These are phyloP conservation scores for Penicillium vulpinum DNA, from an alignment of 2,329 filamentous ascomycete genomes.

Conservation along the genomic window DNA sequence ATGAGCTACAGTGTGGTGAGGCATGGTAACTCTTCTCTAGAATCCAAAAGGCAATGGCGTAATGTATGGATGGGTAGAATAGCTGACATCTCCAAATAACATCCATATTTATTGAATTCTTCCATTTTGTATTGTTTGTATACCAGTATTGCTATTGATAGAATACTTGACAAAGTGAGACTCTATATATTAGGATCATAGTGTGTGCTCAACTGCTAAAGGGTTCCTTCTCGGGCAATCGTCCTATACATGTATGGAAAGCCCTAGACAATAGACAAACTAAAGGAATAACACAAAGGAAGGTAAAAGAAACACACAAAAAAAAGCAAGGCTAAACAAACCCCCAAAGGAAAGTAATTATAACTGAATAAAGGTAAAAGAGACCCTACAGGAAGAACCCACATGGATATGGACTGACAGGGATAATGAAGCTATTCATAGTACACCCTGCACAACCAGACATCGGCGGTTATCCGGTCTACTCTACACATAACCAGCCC, in stretches of 20 bases:
- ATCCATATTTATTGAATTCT: neutral
- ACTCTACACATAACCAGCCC: neutral
- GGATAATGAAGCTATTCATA: slow-evolving; percentile 6
- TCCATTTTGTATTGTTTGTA: neutral
- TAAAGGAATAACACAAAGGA: neutral
- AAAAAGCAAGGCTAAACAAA: neutral
- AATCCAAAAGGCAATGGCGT: neutral
- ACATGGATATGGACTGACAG: neutral
- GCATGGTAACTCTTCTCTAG: neutral
- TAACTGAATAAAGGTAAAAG: neutral
- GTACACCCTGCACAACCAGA: neutral
- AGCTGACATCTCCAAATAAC: neutral
- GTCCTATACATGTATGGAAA: neutral
- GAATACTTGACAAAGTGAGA: neutral
- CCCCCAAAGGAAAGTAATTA: neutral
- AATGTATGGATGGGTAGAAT: neutral
- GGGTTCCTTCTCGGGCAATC: neutral
- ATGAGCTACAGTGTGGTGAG: neutral
- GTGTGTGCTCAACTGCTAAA: neutral
- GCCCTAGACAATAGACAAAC: neutral
- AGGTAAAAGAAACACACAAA: neutral
- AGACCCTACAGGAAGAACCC: neutral
- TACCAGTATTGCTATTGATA: neutral
- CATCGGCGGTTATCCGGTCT: slow-evolving; percentile 1
- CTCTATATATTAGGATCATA: neutral